Base-by-base conservation (phyloP, 2,329 filamentous ascomycete species). In the Pestalotiopsis sp. region DNA sequence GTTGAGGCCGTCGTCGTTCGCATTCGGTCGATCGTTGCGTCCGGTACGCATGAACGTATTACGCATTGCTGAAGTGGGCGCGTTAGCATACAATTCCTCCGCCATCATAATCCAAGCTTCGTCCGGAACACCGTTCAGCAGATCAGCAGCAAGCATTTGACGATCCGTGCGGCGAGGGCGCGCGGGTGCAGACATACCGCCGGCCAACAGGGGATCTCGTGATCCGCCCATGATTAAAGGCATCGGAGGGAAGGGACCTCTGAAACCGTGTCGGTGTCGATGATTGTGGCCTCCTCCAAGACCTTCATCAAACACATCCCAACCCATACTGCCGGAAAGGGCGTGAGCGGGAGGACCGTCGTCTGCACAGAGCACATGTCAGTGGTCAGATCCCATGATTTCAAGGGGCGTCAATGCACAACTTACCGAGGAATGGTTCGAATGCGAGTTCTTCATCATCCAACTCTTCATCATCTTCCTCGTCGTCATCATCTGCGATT, bases 1-100 rank as follows among this genome's bases (percentile, higher is more conserved):
- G 76, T 98, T 98, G 25, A 90, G 86, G 3, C 94, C 94, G 77
- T 98, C 95, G 72, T 97, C 94, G 41, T 87, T 86, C 36, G 85
- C 85, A 68, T 87, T 85, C 65, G 87, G 81, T 39, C 87, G 83
- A 61, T 85, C 85, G 66, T 86, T 79, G 68, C 88, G 84, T 73
- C 90, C 86, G 7, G 82, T 80, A 70, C 85, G 81, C 72, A 88
- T 84, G 80, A 83, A 79, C 13, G 59, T 38, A 27, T 80, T 75
- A 66, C 80, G 78, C 75, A 78, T 69, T 72, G 75, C 76, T 77
- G 69, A 58, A 75, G 36, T 27, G 13, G 11, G 4, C 4, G n/a
- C 17, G 57, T 67, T 13, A 63, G 60, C 55, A 31, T 2, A 36
- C 2, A 9, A 2, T 36, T 36, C 31, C 31, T 36, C 31, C 31